Evolutionary conservation across 805 yeast genomes (phyloP).

Genomic region (Hanseniaspora clermontiae): DNA sequence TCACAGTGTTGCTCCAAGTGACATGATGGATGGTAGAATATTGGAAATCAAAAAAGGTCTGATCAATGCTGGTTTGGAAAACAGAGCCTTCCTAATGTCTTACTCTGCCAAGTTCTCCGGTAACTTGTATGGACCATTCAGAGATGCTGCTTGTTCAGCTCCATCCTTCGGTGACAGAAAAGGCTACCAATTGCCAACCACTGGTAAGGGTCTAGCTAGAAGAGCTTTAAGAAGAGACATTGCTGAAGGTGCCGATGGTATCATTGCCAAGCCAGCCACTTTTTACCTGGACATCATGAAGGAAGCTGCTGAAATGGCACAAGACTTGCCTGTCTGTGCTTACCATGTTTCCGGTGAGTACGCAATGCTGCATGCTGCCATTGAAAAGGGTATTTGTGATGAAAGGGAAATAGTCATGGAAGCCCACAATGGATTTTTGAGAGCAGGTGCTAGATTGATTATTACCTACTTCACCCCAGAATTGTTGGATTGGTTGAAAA

Average conservation of each 20-base stretch:
- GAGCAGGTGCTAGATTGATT: slow-evolving; percentile 91
- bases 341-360: slow-evolving; percentile 96
- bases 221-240: slow-evolving; percentile 80
- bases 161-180: slow-evolving; percentile 87
- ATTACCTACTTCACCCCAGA: slow-evolving; percentile 93
- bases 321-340: slow-evolving; percentile 80
- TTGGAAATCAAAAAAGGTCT: slow-evolving; percentile 76
- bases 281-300: slow-evolving; percentile 83
- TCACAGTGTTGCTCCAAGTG: slow-evolving; percentile 89
- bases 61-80: slow-evolving; percentile 69
- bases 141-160: slow-evolving; percentile 91
- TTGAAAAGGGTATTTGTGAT: slow-evolving; percentile 86
- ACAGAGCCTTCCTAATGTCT: slow-evolving; percentile 78
- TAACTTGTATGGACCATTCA: slow-evolving; percentile 84
- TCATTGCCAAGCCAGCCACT: slow-evolving; percentile 91
- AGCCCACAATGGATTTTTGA: slow-evolving; percentile 74
- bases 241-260: slow-evolving; percentile 87
- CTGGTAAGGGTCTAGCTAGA: slow-evolving; percentile 86
- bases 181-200: slow-evolving; percentile 85
- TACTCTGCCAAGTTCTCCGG: slow-evolving; percentile 93
- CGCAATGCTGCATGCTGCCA: slow-evolving; percentile 97
- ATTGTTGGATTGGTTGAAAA: slow-evolving; percentile 73
- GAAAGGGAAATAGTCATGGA: slow-evolving; percentile 68
- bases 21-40: slow-evolving; percentile 94
- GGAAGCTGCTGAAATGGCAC: slow-evolving; percentile 73